A percentile compares a stretch with the other conserved stretches of the same genome.
Conservation (phyloP, 1,284 basidiomycete genomes). For the Ceratobasidium papillatum region DNA sequence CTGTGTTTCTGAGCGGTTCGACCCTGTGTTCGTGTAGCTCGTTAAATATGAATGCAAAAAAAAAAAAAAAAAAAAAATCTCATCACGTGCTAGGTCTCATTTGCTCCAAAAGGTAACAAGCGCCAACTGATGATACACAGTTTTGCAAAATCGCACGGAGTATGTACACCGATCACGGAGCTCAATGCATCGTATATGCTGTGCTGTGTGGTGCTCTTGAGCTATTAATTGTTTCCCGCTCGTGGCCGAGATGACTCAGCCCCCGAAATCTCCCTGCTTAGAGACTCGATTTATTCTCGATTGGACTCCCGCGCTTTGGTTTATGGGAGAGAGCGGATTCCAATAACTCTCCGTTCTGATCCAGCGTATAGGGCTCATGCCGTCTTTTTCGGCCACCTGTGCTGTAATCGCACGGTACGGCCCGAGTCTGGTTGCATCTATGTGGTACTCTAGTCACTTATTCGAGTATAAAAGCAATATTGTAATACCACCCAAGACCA, state of each 20-base stretch:
- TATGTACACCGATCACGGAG: not conserved
- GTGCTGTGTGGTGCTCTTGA: not conserved
- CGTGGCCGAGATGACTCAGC: conserved; percentile 9
- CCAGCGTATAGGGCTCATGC: not conserved
- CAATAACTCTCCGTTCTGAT: not conserved
- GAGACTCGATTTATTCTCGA: not conserved
- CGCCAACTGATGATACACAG: not conserved
- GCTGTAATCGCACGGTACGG: not conserved
- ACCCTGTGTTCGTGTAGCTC: too few species aligned
- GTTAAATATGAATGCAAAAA: too few species aligned
- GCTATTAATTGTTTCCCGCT: conserved; percentile 1
- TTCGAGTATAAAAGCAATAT: not conserved
- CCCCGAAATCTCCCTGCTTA: conserved; percentile 8
- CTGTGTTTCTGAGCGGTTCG: not conserved
- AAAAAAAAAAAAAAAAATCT: too few species aligned
- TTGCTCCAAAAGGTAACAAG: not conserved
- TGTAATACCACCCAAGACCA: not conserved
- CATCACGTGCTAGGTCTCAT: not conserved
- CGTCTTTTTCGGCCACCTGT: not conserved
- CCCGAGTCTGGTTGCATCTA: not conserved
- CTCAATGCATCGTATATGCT: not conserved
- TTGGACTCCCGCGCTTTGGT: not conserved
- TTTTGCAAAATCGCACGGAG: not conserved
- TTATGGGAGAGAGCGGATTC: not conserved
- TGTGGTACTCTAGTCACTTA: not conserved